Percentiles rank a stretch among this genome's conserved stretches.
Conservation (phyloP, 169 alveolate species). For the Cryptosporidium ryanae region DNA sequence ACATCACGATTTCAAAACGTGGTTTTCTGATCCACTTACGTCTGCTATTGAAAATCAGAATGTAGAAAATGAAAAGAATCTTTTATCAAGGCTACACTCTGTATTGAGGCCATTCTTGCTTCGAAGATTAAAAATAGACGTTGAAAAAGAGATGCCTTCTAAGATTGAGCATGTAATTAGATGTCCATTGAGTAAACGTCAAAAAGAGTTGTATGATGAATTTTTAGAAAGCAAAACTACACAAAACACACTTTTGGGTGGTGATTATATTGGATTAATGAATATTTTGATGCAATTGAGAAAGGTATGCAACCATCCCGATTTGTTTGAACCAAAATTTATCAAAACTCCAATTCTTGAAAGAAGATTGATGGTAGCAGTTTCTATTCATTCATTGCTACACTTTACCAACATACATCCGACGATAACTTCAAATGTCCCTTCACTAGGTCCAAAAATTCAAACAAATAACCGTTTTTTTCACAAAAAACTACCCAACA, state of each 20-base stretch:
- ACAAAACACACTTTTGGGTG: constrained; percentile 82
- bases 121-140: constrained; percentile 97
- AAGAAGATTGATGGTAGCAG: constrained; percentile 2
- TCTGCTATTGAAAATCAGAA: constrained; percentile 90
- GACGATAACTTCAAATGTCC: constrained; percentile 40
- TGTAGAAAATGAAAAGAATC: constrained; percentile 76
- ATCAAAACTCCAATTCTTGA: constrained; percentile 88
- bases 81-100: constrained; percentile 91
- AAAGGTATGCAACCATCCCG: constrained; percentile 99
- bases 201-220: constrained; percentile 96
- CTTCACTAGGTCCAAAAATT: constrained; percentile 13
- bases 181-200: constrained; percentile 91
- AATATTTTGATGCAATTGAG: constrained; percentile 95
- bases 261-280: constrained; percentile 95
- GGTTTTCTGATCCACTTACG: constrained; percentile 95
- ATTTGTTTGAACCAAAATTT: constrained; percentile 93
- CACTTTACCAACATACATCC: background rate
- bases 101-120: constrained; percentile 97
- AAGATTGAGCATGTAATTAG: constrained; percentile 95
- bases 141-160: constrained; percentile 98
- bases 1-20: constrained; percentile 94
- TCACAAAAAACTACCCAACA: background rate
- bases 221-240: constrained; percentile 88
- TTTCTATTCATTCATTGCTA: constrained; percentile 9
- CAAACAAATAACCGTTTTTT: constrained; percentile 17